phyloP scores from a whole-genome alignment of 345 rosid species.

The Melaleuca quinquenervia region DNA sequence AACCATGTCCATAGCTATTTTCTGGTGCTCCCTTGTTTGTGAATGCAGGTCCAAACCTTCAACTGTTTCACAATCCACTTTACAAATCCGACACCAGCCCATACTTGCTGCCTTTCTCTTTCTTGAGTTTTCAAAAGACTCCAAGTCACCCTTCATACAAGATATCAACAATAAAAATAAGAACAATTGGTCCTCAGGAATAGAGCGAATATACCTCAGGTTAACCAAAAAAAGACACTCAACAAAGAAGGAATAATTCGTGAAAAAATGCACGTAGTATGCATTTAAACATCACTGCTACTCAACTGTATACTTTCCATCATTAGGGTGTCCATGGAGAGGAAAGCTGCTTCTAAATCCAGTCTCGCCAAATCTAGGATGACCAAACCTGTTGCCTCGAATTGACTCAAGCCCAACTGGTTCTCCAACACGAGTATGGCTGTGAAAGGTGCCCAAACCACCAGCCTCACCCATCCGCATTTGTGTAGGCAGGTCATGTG shows the following conservation, averaged over 20 bases:
- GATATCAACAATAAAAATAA: neutral
- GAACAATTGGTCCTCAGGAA: neutral
- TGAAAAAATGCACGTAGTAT: neutral
- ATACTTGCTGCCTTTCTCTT: slow-evolving; percentile 36
- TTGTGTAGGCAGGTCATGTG: slow-evolving; percentile 7
- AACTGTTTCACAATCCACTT: slow-evolving; percentile 64
- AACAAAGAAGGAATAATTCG: neutral
- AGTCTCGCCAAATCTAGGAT: slow-evolving; percentile 40
- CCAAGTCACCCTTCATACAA: slow-evolving; percentile 33
- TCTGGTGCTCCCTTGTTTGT: slow-evolving; percentile 68
- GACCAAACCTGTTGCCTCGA: slow-evolving; percentile 5
- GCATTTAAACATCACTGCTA: neutral
- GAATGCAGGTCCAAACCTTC: slow-evolving; percentile 69
- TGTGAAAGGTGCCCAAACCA: slow-evolving; percentile 24
- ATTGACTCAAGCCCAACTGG: slow-evolving; percentile 1
- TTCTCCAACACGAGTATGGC: neutral
- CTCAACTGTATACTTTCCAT: slow-evolving; percentile 45
- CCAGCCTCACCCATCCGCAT: slow-evolving; percentile 29
- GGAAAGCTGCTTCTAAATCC: slow-evolving; percentile 53
- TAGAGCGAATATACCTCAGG: neutral
- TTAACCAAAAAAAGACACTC: neutral
- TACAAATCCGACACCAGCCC: slow-evolving; percentile 86
- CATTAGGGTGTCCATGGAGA: slow-evolving; percentile 29
- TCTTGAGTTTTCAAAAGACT: slow-evolving; percentile 37
- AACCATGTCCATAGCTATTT: slow-evolving; percentile 60